Evolutionary conservation across 1,284 basidiomycete genomes (phyloP).

Genomic region (Puccinia novopanici): DNA sequence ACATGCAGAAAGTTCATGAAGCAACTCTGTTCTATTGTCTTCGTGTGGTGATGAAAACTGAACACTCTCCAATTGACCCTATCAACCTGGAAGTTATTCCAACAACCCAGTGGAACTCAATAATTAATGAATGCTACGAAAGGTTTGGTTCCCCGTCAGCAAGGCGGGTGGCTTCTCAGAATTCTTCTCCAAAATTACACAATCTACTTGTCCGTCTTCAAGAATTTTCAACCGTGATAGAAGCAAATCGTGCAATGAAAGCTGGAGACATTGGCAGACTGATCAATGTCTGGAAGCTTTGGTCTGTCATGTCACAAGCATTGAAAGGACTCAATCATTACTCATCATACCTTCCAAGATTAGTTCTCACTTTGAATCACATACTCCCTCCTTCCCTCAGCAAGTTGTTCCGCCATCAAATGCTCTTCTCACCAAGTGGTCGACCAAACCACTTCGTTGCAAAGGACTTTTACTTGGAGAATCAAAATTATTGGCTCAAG

Average conservation of each 20-base stretch:
- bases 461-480: conserved; percentile 31
- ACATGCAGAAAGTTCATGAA: conserved; percentile 12
- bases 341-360: not conserved
- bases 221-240: not conserved
- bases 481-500: conserved; percentile 41
- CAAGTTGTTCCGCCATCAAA: conserved; percentile 11
- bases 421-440: conserved; percentile 22
- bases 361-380: not conserved
- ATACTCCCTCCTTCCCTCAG: conserved; percentile 2
- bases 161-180: not conserved
- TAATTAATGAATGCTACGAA: not conserved
- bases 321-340: conserved; percentile 9
- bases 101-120: no score
- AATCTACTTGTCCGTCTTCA: conserved; percentile 1
- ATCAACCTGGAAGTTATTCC: not conserved
- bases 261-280: conserved; percentile 32
- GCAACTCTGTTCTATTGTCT: not conserved
- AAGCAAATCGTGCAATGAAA: conserved; percentile 6
- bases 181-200: not conserved
- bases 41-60: no score
- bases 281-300: conserved; percentile 23
- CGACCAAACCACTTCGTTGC: conserved; percentile 9
- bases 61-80: no score
- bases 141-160: not conserved
- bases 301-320: conserved; percentile 13